phyloP scores from a whole-genome alignment of 495 filamentous ascomycete genomes.

The Podospora conica region DNA sequence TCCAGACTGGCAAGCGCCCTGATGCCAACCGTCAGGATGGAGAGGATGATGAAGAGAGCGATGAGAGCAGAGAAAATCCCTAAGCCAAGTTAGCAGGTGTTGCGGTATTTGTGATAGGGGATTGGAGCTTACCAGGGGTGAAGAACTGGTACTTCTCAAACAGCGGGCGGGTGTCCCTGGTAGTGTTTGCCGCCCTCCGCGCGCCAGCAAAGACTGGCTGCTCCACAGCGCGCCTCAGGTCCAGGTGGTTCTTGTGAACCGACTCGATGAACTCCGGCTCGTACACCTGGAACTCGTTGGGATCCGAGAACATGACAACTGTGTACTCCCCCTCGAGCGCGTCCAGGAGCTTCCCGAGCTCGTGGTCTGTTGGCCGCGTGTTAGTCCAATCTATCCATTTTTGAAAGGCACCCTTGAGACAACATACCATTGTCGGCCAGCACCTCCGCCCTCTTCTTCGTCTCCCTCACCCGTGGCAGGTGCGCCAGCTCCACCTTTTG shows the following conservation, averaged over 20 bases:
- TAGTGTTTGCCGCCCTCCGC: slow-evolving; percentile 18
- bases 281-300: slow-evolving; percentile 38
- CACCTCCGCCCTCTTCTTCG: slow-evolving; percentile 41
- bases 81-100: neutral
- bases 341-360: slow-evolving; percentile 34
- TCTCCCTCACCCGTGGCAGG: slow-evolving; percentile 36
- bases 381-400: neutral
- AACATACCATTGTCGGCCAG: slow-evolving; percentile 62
- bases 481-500: slow-evolving; percentile 49
- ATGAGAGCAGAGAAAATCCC: slow-evolving; percentile 75
- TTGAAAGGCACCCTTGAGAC: too few species aligned
- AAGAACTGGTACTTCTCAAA: slow-evolving; percentile 93
- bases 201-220: neutral
- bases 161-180: slow-evolving; percentile 47
- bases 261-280: slow-evolving; percentile 39
- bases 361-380: slow-evolving; percentile 26
- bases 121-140: slow-evolving; percentile 49
- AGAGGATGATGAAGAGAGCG: slow-evolving; percentile 53
- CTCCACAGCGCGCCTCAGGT: slow-evolving; percentile 39
- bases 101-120: too few species aligned
- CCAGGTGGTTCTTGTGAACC: slow-evolving; percentile 31
- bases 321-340: slow-evolving; percentile 38
- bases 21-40: slow-evolving; percentile 72
- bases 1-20: slow-evolving; percentile 70
- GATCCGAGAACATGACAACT: slow-evolving; percentile 39